Percentiles rank a stretch among this genome's conserved stretches.
Conservation (phyloP, 306 rosid species). For the Lagenaria siceraria region DNA sequence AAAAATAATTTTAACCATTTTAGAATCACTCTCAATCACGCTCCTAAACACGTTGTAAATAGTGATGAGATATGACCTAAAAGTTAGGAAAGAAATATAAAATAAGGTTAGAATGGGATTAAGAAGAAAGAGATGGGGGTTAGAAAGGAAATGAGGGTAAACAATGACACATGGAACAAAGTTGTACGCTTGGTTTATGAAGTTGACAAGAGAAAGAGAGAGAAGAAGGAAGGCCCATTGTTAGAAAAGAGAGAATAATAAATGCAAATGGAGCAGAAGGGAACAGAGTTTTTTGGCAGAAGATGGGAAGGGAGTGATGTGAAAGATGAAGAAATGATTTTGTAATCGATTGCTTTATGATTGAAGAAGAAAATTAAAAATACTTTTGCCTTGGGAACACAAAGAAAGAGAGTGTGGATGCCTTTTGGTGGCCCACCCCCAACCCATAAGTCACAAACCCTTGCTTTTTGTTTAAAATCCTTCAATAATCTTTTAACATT, state of each 20-base stretch:
- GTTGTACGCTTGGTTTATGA: constrained; percentile 23
- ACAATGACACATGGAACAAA: constrained; percentile 33
- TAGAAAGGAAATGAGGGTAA: background rate
- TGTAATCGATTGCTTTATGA: constrained; percentile 98
- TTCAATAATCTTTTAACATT: no score
- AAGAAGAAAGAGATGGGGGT: background rate
- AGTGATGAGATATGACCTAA: no score
- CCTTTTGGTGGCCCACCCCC: background rate
- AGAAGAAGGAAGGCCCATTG: constrained; percentile 22
- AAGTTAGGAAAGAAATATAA: no score
- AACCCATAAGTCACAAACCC: background rate
- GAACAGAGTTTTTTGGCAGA: constrained; percentile 47
- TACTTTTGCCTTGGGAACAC: background rate
- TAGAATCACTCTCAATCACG: no score
- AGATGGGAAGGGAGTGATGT: constrained; percentile 45
- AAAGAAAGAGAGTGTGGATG: background rate
- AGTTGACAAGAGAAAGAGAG: constrained; percentile 30
- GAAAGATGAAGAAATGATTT: constrained; percentile 72
- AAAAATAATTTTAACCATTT: no score
- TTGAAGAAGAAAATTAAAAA: constrained; percentile 17
- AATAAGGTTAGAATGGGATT: no score
- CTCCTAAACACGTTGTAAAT: no score
- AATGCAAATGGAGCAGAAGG: constrained; percentile 43
- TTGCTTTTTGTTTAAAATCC: background rate
- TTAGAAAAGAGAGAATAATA: constrained; percentile 32